Conservation (phyloP, 768 basidiomycete genomes). For the Trichaptum fuscoviolaceum region DNA sequence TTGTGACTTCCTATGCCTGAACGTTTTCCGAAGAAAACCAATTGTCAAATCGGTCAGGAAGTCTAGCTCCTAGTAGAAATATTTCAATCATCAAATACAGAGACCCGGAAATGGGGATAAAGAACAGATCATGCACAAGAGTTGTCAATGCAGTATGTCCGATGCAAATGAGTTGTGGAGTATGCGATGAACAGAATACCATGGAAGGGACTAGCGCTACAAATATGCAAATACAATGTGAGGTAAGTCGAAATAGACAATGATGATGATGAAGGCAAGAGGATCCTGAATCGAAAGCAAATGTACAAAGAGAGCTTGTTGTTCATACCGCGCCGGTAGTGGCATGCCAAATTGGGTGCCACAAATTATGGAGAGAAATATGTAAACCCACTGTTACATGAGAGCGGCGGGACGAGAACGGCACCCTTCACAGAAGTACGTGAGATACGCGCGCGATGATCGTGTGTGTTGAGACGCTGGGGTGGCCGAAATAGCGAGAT, state of each 20-base stretch:
- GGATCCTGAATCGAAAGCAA: not conserved
- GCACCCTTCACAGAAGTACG: not conserved
- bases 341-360: too few species aligned
- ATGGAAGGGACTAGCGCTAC: conserved; percentile 1
- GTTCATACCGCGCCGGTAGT: not conserved
- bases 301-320: not conserved
- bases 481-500: not conserved
- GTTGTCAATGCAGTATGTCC: not conserved
- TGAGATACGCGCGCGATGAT: not conserved
- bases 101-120: not conserved
- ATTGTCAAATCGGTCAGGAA: not conserved
- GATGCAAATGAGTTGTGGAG: not conserved
- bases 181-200: not conserved
- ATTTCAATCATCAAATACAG: not conserved
- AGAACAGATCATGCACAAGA: not conserved
- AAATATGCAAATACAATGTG: not conserved
- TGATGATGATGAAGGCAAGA: not conserved
- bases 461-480: not conserved
- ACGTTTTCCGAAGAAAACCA: not conserved
- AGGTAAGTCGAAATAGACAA: not conserved
- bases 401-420: not conserved
- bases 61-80: not conserved
- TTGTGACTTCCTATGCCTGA: not conserved
- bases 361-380: not conserved
- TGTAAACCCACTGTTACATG: not conserved